phyloP scores from a whole-genome alignment of 1,284 basidiomycete genomes.

The Athelia sp. region DNA sequence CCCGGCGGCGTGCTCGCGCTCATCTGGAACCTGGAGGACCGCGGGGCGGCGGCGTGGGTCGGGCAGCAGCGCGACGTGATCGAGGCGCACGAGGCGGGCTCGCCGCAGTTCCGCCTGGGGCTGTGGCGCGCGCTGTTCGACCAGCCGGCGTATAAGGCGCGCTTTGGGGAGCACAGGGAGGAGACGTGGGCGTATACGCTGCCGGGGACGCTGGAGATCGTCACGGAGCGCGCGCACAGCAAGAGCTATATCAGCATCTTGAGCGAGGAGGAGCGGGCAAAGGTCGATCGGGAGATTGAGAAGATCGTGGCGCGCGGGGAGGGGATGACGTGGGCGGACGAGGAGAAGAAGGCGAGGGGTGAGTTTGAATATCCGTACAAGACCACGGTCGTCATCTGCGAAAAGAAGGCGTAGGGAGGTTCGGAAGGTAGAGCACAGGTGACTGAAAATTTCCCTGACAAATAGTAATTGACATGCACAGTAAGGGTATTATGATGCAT shows the following conservation, averaged over 20 bases:
- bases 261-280: constrained; percentile 44
- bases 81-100: constrained; percentile 59
- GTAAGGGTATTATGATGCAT: no score
- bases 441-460: no score
- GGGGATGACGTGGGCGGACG: constrained; percentile 43
- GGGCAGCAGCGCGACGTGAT: constrained; percentile 60
- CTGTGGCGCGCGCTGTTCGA: constrained; percentile 66
- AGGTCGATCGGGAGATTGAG: constrained; percentile 42
- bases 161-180: constrained; percentile 53
- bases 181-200: constrained; percentile 45
- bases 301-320: constrained; percentile 44
- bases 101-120: constrained; percentile 70
- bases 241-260: constrained; percentile 72
- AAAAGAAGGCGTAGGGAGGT: constrained; percentile 25
- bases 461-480: no score
- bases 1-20: constrained; percentile 58
- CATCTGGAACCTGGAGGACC: constrained; percentile 79
- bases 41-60: constrained; percentile 65
- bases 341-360: constrained; percentile 20
- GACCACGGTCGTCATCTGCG: constrained; percentile 37
- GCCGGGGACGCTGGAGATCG: constrained; percentile 42
- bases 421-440: no score
- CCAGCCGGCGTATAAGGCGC: constrained; percentile 44
- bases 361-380: constrained; percentile 53
- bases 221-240: constrained; percentile 57